Percentiles rank a stretch among this genome's conserved stretches.
These are phyloP conservation scores for Plasmodiophora brassicae DNA, from an alignment of 208 protist genomes.

Conservation along the genomic window DNA sequence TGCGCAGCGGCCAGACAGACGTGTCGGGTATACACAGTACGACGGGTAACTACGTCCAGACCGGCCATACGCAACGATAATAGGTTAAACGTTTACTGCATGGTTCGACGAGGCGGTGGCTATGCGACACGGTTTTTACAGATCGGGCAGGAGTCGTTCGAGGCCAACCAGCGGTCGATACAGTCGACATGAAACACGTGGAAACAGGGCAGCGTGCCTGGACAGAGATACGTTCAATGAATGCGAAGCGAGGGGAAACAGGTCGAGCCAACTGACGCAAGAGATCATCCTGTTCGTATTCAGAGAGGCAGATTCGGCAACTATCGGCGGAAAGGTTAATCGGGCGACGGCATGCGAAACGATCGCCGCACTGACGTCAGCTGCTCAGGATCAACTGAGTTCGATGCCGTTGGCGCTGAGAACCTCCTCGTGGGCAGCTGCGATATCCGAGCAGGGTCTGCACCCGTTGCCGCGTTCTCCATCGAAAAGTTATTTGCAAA, in stretches of 20 bases:
- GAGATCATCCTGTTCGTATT: neutral
- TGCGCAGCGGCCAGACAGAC: no score
- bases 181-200: neutral
- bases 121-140: conserved; percentile 28
- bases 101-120: no score
- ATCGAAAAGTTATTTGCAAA: neutral
- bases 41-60: no score
- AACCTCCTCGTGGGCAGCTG: conserved; percentile 2
- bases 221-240: neutral
- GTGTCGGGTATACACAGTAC: no score
- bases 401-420: neutral
- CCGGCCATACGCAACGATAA: no score
- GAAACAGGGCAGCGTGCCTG: conserved; percentile 16
- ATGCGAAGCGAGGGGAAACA: neutral
- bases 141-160: neutral
- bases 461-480: neutral
- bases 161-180: neutral
- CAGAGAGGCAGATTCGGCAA: neutral
- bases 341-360: neutral
- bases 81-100: no score
- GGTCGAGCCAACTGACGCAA: neutral
- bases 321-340: neutral
- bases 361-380: no score
- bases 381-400: neutral
- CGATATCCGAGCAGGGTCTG: neutral